Conservation (phyloP, 805 yeast genomes). For the Ogataea kodamae region DNA sequence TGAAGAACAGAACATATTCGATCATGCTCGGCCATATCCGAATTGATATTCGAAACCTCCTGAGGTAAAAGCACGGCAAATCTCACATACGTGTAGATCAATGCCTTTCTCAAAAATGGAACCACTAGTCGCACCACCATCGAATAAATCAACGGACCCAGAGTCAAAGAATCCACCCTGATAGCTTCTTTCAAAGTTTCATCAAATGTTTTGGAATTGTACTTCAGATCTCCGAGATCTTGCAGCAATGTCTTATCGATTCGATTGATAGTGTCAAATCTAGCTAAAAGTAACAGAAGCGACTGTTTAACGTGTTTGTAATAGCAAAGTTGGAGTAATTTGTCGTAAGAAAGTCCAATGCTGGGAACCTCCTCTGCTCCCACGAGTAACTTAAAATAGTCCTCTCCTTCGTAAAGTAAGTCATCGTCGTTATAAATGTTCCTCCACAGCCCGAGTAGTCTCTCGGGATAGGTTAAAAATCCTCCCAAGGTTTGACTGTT, state of each 20-base stretch:
- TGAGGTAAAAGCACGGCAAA: constrained; percentile 44
- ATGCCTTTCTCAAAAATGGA: constrained; percentile 62
- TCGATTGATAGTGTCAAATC: constrained; percentile 11
- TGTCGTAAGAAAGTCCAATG: constrained; percentile 42
- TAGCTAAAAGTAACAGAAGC: constrained; percentile 25
- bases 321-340: constrained; percentile 47
- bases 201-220: constrained; percentile 15
- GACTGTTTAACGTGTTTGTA: constrained; percentile 52
- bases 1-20: constrained; percentile 48
- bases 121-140: constrained; percentile 54
- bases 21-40: constrained; percentile 46
- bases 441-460: constrained; percentile 45
- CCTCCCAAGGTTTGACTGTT: constrained; percentile 15
- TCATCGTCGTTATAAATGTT: constrained; percentile 44
- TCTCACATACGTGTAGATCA: constrained; percentile 51
- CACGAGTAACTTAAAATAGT: constrained; percentile 53
- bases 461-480: constrained; percentile 28
- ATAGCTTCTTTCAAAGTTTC: constrained; percentile 23
- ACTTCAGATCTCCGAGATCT: constrained; percentile 14
- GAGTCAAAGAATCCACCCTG: constrained; percentile 26
- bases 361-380: constrained; percentile 47
- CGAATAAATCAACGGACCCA: constrained; percentile 44
- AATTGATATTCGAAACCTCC: constrained; percentile 23
- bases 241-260: constrained; percentile 6
- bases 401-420: constrained; percentile 36